phyloP scores from a whole-genome alignment of 352 stramenopile genomes.

The Globisporangium takayamanum region DNA sequence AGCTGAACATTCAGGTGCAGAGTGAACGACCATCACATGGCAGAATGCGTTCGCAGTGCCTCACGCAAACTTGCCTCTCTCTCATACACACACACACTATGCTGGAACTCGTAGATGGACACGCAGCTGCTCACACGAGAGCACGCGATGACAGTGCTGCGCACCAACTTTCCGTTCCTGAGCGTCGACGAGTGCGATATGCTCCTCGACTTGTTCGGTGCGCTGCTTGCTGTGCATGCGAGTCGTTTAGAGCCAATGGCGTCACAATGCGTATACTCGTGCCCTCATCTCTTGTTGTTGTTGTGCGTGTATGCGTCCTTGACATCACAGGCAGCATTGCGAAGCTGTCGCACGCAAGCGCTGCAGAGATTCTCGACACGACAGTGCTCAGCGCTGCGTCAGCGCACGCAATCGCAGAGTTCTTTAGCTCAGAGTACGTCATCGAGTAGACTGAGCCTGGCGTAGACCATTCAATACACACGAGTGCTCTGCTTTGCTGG shows the following conservation, averaged over 20 bases:
- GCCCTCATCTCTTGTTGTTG: not conserved
- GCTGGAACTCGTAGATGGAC: conserved; percentile 26
- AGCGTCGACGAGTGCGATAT: conserved; percentile 63
- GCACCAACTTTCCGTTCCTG: conserved; percentile 53
- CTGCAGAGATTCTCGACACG: conserved; percentile 46
- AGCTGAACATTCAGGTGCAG: conserved; percentile 34
- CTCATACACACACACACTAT: not conserved
- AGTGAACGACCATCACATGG: not conserved
- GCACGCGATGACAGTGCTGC: conserved; percentile 36
- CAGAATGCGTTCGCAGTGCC: not conserved
- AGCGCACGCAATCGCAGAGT: conserved; percentile 61
- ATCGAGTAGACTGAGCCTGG: conserved; percentile 24
- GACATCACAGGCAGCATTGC: conserved; percentile 38
- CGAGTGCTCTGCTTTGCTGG: too few relatives aligned
- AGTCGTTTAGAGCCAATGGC: not conserved
- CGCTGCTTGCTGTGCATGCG: not conserved
- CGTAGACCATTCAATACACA: too few relatives aligned
- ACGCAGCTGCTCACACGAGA: conserved; percentile 36
- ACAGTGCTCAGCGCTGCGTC: conserved; percentile 55
- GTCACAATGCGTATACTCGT: too few relatives aligned
- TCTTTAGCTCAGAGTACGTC: conserved; percentile 62
- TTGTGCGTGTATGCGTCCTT: not conserved
- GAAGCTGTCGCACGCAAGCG: conserved; percentile 36
- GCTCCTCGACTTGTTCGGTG: conserved; percentile 72
- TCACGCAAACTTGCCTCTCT: not conserved